Evolutionary conservation across 164 flowering plant genomes (phyloP).

Genomic region (Vitis rupestris): DNA sequence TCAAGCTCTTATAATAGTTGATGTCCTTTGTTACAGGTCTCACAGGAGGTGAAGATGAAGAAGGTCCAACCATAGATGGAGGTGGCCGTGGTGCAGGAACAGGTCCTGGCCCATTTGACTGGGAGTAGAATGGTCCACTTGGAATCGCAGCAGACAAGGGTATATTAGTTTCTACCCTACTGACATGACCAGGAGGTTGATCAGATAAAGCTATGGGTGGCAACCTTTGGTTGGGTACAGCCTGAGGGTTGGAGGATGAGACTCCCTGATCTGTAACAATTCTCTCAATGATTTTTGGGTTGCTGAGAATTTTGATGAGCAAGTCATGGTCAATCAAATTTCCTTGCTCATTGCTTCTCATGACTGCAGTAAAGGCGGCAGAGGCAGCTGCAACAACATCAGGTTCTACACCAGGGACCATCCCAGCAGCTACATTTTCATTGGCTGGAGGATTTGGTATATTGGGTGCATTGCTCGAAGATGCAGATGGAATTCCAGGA

Average conservation of each 20-base stretch:
- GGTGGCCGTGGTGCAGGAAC: conserved; percentile 25
- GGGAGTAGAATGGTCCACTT: conserved; percentile 33
- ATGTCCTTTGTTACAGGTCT: conserved; percentile 40
- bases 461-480: conserved; percentile 18
- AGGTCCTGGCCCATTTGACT: conserved; percentile 31
- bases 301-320: conserved; percentile 70
- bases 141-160: conserved; percentile 24
- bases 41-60: conserved; percentile 3
- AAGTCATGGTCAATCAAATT: conserved; percentile 69
- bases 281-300: conserved; percentile 71
- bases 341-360: conserved; percentile 58
- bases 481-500: conserved; percentile 10
- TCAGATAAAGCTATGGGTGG: conserved; percentile 14
- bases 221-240: conserved; percentile 21
- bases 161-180: conserved; percentile 25
- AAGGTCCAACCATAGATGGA: conserved; percentile 22
- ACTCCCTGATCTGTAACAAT: conserved; percentile 47
- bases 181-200: conserved; percentile 26
- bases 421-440: conserved; percentile 23
- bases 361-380: conserved; percentile 60
- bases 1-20: conserved; percentile 81
- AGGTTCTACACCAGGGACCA: conserved; percentile 41
- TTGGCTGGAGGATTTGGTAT: conserved; percentile 13
- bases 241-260: conserved; percentile 21
- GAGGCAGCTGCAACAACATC: conserved; percentile 67